Base-by-base conservation (phyloP, 768 basidiomycete genomes). In the Amanita pseudoporphyria region DNA sequence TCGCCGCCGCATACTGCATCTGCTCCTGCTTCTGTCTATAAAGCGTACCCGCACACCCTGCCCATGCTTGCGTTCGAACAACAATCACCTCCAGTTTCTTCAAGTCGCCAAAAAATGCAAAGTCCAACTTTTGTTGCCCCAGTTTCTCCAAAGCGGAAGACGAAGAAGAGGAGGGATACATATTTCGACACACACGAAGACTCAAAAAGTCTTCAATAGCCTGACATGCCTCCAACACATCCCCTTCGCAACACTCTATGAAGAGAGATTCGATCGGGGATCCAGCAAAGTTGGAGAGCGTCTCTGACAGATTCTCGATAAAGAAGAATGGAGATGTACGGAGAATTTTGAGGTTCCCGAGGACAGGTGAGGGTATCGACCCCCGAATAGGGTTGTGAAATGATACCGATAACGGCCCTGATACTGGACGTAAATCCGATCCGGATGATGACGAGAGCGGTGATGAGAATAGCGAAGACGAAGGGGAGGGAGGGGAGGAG, bases 241-340 rank as follows among this genome's bases (percentile, higher is more conserved):
- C 80, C 53, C 81, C 79, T 50, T 75, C 74, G 61, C 74, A 79
- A 63, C 79, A 81, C 53, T 78, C 73, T 45, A 81, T 66, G 6
- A 75, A 74, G 14, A 82, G 65, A 13, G 66, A 67, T 57, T 81
- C 78, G 45, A 83, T 76, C 19, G 80, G 81, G 0, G 76, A 78
- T 3, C 71, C 76, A 9, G 78, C 73, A 30, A 83, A 70, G 54
- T 75, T 74, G 9, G 76, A 61, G 57, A 81, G 71, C 3, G 80
- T 81, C 55, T 79, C 74, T 22, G 76, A 76, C 51, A 81, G 74
- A 56, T 69, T 71, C 58, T 79, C 77, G 33, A 79, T 68, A 22
- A 79, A 78, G 69, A 82, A 78, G 64, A 74, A 79, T 0, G 79
- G 79, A 1, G 75, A 70, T 60, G 81, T 77, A 60, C 79, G 78